A percentile compares a stretch with the other conserved stretches of the same genome.
These are phyloP conservation scores for Urochloa ruziziensis DNA, from an alignment of 176 grass and related monocot species.

Conservation along the genomic window DNA sequence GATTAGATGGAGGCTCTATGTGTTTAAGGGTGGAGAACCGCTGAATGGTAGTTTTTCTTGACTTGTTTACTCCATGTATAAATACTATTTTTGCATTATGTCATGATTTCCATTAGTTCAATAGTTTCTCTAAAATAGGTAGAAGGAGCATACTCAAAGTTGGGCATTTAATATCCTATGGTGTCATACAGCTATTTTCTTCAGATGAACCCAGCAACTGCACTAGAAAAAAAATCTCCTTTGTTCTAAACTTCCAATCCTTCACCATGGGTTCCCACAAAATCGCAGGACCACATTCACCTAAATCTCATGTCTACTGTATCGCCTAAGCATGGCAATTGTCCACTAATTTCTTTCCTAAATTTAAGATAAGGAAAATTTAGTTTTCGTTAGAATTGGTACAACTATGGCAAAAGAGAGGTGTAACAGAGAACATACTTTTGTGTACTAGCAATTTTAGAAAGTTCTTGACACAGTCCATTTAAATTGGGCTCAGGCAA, in stretches of 20 bases:
- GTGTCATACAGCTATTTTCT: background rate
- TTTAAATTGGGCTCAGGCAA: background rate
- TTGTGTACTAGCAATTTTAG: slow-evolving; percentile 4
- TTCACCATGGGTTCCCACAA: background rate
- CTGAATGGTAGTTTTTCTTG: slow-evolving; percentile 55
- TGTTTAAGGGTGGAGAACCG: slow-evolving; percentile 91
- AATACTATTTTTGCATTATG: background rate
- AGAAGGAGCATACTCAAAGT: background rate
- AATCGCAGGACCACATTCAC: background rate
- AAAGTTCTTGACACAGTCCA: background rate
- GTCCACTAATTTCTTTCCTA: background rate
- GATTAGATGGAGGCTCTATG: slow-evolving; percentile 89
- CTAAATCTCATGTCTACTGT: background rate
- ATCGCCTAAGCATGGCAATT: background rate
- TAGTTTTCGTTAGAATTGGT: background rate
- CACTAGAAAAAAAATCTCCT: background rate
- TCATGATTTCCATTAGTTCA: background rate
- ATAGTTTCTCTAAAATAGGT: background rate
- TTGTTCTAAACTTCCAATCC: too few species aligned
- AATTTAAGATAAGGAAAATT: background rate
- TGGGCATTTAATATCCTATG: background rate
- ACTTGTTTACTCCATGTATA: slow-evolving; percentile 27
- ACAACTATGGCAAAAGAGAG: background rate
- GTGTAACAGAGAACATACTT: background rate
- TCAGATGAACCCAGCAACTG: background rate